Evolutionary conservation across 768 basidiomycete species (phyloP).

Genomic region (Tulasnella sp.): DNA sequence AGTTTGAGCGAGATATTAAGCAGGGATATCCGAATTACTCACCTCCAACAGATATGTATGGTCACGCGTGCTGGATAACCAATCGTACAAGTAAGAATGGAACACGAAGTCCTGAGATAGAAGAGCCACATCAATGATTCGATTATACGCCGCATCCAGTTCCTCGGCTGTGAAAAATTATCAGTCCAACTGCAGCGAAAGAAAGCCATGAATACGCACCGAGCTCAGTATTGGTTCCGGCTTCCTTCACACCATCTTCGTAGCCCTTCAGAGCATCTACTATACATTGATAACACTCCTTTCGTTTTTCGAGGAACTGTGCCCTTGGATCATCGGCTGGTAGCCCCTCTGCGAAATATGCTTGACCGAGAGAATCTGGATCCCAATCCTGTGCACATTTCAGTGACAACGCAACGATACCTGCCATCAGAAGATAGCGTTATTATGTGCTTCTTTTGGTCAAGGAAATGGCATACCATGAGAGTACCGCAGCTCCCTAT

Average conservation of each 20-base stretch:
- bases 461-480: conserved; percentile 41
- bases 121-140: conserved; percentile 80
- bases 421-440: conserved; percentile 28
- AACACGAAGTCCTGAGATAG: conserved; percentile 81
- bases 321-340: conserved; percentile 45
- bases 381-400: conserved; percentile 72
- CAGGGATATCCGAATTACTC: conserved; percentile 20
- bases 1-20: conserved; percentile 12
- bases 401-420: conserved; percentile 74
- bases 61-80: conserved; percentile 67
- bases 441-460: not conserved
- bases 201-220: not conserved
- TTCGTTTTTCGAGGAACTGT: conserved; percentile 45
- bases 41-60: conserved; percentile 89
- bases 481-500: conserved; percentile 70
- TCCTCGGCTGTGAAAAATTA: conserved; percentile 30
- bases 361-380: conserved; percentile 48
- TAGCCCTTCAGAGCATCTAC: conserved; percentile 70
- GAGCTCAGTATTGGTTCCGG: not conserved
- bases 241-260: conserved; percentile 35
- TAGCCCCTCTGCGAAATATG: conserved; percentile 55
- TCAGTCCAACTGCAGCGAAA: not conserved
- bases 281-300: conserved; percentile 68
- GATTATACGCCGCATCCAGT: conserved; percentile 58
- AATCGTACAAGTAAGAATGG: conserved; percentile 88